These are phyloP conservation scores for Besnoitia besnoiti DNA, from an alignment of 169 alveolate species.

Conservation along the genomic window DNA sequence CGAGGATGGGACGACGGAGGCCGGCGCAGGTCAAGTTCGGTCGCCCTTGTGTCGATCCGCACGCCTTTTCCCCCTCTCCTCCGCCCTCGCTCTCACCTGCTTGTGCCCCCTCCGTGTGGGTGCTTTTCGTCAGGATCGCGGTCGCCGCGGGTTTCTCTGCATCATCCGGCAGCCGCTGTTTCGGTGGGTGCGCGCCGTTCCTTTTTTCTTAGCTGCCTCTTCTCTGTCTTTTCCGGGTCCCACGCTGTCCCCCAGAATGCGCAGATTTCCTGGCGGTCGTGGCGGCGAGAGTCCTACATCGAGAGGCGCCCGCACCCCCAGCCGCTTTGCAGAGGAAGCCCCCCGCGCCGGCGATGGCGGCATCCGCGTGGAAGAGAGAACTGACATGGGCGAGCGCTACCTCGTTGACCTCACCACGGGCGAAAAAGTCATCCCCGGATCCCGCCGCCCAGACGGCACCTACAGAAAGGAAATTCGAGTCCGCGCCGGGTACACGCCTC, in stretches of 20 bases:
- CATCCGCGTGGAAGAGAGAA: not conserved
- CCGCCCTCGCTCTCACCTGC: not conserved
- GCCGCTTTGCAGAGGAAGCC: not conserved
- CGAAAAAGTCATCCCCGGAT: constrained; percentile 48
- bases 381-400: constrained; percentile 52
- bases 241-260: not conserved
- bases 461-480: constrained; percentile 58
- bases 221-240: not conserved
- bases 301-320: not conserved
- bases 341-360: constrained; percentile 10
- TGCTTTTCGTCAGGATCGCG: no score
- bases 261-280: not conserved
- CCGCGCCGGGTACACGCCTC: constrained; percentile 53
- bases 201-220: not conserved
- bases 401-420: constrained; percentile 51
- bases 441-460: constrained; percentile 63
- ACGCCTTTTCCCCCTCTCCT: not conserved
- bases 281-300: not conserved
- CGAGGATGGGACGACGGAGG: no score
- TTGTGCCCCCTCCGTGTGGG: not conserved
- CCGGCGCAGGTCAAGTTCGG: no score
- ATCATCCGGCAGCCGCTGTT: no score
- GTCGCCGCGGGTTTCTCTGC: no score
- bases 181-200: not conserved
- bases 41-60: no score